Evolutionary conservation across 176 grass and related monocot species (phyloP).

Genomic region (Carex parvula): DNA sequence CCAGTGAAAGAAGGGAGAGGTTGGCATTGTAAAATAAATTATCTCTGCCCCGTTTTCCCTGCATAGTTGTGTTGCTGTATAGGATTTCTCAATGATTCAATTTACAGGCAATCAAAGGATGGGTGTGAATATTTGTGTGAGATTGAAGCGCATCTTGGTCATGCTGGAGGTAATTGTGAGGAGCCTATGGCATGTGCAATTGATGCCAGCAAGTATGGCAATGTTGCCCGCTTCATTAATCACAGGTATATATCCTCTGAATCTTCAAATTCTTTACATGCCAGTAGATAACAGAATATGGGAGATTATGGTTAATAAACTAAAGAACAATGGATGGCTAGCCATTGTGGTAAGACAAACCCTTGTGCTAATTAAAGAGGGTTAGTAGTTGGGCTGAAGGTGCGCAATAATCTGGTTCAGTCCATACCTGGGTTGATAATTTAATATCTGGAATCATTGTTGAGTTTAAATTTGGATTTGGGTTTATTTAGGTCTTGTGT

Average conservation of each 20-base stretch:
- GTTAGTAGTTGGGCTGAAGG: not conserved
- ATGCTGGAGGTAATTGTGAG: slow-evolving; percentile 36
- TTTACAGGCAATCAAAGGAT: slow-evolving; percentile 45
- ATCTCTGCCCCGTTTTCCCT: not conserved
- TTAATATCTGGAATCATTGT: not conserved
- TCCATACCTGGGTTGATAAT: not conserved
- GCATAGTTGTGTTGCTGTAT: not conserved
- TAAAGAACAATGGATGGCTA: not conserved
- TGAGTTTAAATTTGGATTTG: not conserved
- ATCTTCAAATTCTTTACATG: not conserved
- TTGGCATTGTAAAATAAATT: slow-evolving; percentile 16
- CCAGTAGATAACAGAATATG: not conserved
- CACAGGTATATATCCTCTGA: slow-evolving; percentile 64
- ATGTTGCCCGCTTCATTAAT: slow-evolving; percentile 95
- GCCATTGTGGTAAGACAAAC: not conserved
- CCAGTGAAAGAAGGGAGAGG: slow-evolving; percentile 47
- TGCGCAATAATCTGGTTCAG: not conserved
- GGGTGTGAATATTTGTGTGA: slow-evolving; percentile 56
- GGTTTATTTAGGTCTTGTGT: not conserved
- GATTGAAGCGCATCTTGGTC: slow-evolving; percentile 57
- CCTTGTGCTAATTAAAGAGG: not conserved
- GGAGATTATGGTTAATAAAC: not conserved
- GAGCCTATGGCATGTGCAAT: slow-evolving; percentile 48
- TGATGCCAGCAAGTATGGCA: slow-evolving; percentile 77
- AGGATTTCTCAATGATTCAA: not conserved